Conservation (phyloP, 2,329 filamentous ascomycete genomes). For the Epichloe sylvatica region DNA sequence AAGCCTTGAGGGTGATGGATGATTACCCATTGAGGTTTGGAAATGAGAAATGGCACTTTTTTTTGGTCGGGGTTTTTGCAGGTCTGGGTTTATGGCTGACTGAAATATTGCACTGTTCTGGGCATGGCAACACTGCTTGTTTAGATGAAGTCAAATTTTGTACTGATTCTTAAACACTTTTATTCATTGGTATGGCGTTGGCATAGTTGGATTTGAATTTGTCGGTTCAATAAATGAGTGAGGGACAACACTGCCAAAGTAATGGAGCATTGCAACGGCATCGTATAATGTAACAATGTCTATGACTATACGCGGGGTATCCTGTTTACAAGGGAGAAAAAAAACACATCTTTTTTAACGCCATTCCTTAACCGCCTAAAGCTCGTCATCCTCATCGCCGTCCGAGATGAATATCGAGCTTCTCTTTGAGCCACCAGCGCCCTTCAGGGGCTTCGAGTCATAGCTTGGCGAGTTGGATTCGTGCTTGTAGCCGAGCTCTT, state of each 20-base stretch:
- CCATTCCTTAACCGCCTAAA: neutral
- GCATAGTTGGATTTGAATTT: too few relatives aligned
- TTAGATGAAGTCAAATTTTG: neutral
- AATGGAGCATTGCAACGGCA: too few relatives aligned
- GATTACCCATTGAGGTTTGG: neutral
- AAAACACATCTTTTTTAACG: too few relatives aligned
- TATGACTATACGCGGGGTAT: too few relatives aligned
- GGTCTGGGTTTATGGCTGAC: neutral
- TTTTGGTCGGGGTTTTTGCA: neutral
- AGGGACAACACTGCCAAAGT: neutral
- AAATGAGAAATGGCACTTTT: neutral
- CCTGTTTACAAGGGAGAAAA: neutral
- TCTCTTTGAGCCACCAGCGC: constrained; percentile 12
- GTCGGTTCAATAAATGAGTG: neutral
- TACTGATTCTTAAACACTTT: too few relatives aligned
- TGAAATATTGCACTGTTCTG: neutral
- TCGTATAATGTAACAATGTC: too few relatives aligned
- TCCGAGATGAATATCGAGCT: constrained; percentile 25
- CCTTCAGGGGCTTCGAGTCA: constrained; percentile 8
- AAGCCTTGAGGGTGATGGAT: neutral
- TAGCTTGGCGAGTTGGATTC: neutral
- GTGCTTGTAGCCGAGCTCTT: neutral
- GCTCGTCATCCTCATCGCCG: constrained; percentile 22
- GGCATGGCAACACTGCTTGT: too few relatives aligned
- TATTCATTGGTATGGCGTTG: too few relatives aligned